These are phyloP conservation scores for Gracilariopsis chorda DNA, from an alignment of 23 red algal species.

Conservation along the genomic window DNA sequence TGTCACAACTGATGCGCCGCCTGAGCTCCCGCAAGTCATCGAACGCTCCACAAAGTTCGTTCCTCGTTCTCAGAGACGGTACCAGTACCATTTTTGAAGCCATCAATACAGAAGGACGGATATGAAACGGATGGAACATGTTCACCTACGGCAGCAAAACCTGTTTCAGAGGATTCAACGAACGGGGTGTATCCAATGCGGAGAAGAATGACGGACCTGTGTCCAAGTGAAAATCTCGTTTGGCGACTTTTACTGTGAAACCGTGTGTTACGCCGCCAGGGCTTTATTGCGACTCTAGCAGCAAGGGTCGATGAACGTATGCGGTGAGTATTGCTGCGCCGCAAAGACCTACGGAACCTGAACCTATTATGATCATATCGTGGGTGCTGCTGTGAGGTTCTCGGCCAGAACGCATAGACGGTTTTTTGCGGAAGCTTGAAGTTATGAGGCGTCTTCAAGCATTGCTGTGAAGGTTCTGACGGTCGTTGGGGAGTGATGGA, in stretches of 20 bases:
- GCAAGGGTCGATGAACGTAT: neutral
- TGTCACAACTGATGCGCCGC: neutral
- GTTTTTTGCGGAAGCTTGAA: too few relatives aligned
- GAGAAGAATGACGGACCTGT: slow-evolving; percentile 55
- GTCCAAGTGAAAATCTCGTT: slow-evolving; percentile 39
- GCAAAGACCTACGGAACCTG: slow-evolving; percentile 69
- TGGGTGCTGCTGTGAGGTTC: too few relatives aligned
- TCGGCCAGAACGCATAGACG: too few relatives aligned
- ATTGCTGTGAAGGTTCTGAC: too few relatives aligned
- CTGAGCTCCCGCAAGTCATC: neutral
- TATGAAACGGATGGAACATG: slow-evolving; percentile 44
- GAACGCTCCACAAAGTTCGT: neutral
- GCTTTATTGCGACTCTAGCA: slow-evolving; percentile 51
- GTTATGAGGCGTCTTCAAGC: too few relatives aligned
- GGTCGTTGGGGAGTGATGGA: too few relatives aligned
- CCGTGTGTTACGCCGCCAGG: slow-evolving; percentile 53
- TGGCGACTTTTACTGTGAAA: neutral
- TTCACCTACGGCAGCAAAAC: slow-evolving; percentile 37
- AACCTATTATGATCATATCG: slow-evolving; percentile 58
- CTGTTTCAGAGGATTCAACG: slow-evolving; percentile 25
- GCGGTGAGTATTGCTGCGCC: slow-evolving; percentile 38
- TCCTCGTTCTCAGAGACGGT: slow-evolving; percentile 7
- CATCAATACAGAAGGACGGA: slow-evolving; percentile 5
- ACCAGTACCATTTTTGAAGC: neutral
- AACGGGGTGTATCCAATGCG: neutral